phyloP scores from a whole-genome alignment of 768 basidiomycete genomes.

The Cystofilobasidium bisporidii region DNA sequence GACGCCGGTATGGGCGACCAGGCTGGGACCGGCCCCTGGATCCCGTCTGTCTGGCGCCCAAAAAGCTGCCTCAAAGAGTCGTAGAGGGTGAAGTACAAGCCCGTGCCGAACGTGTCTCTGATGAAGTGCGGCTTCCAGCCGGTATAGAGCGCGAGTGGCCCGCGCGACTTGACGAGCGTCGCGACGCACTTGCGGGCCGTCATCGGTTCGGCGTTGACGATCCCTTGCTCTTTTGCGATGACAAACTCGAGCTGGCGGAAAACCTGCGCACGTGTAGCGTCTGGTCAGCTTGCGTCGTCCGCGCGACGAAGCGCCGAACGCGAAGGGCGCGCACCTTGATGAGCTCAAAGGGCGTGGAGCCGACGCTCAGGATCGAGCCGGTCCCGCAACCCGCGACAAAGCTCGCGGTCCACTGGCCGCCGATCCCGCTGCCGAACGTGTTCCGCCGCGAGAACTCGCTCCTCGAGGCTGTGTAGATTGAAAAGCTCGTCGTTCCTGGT shows the following conservation, averaged over 20 bases:
- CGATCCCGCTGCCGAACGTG: neutral
- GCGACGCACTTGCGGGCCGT: neutral
- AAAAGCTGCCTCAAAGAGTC: slow-evolving; percentile 80
- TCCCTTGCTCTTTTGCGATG: slow-evolving; percentile 21
- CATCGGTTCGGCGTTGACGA: slow-evolving; percentile 8
- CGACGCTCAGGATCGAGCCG: slow-evolving; percentile 78
- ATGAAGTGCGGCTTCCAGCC: slow-evolving; percentile 66
- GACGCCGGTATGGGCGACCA: slow-evolving; percentile 76
- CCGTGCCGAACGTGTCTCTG: slow-evolving; percentile 80
- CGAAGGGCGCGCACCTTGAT: slow-evolving; percentile 60
- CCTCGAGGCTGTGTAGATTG: slow-evolving; percentile 66
- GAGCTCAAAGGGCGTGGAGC: slow-evolving; percentile 87
- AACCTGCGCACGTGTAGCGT: slow-evolving; percentile 47
- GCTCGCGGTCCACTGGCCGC: neutral
- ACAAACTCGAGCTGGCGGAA: slow-evolving; percentile 67
- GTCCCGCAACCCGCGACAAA: slow-evolving; percentile 58
- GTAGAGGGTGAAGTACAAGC: slow-evolving; percentile 87
- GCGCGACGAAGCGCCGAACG: neutral
- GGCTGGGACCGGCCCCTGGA: slow-evolving; percentile 68
- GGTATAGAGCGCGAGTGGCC: slow-evolving; percentile 58
- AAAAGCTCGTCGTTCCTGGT: slow-evolving; percentile 84
- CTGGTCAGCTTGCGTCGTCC: neutral
- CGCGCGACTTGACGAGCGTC: slow-evolving; percentile 43
- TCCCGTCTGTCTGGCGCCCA: slow-evolving; percentile 64
- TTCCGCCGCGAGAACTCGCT: neutral